These are phyloP conservation scores for Tympanopsis confertula DNA, from an alignment of 2,329 filamentous ascomycete genomes.

Conservation along the genomic window DNA sequence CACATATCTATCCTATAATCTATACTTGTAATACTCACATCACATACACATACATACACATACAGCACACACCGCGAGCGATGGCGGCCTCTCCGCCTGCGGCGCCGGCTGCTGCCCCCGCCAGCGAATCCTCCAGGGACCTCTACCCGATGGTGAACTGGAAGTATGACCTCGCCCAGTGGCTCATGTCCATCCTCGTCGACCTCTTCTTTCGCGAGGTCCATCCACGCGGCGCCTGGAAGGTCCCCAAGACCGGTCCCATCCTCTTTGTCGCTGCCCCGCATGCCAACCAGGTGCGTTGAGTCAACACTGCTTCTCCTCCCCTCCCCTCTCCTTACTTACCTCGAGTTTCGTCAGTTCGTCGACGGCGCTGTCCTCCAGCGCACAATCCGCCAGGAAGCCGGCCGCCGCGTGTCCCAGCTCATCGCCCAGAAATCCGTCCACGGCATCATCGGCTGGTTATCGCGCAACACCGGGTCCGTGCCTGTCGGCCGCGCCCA, in stretches of 20 bases:
- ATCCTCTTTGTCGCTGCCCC: conserved; percentile 93
- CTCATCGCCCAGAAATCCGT: conserved; percentile 94
- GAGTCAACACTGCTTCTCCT: not conserved
- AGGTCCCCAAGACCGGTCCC: conserved; percentile 76
- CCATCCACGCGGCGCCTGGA: conserved; percentile 88
- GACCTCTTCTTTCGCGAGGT: conserved; percentile 98
- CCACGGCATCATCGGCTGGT: conserved; percentile 80
- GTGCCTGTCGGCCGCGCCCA: conserved; percentile 86
- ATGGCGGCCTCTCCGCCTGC: no score
- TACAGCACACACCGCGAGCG: no score
- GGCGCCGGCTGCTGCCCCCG: no score
- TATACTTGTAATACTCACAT: no score
- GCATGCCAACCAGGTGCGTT: conserved; percentile 79
- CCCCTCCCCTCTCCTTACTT: not conserved
- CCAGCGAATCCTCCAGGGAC: conserved; percentile 42
- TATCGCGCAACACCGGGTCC: conserved; percentile 73
- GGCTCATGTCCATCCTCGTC: conserved; percentile 69
- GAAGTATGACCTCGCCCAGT: conserved; percentile 69
- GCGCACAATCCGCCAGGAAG: conserved; percentile 76
- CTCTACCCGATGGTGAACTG: conserved; percentile 60
- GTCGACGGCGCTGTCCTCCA: conserved; percentile 91
- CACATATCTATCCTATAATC: no score
- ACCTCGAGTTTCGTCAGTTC: conserved; percentile 45
- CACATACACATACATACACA: no score
- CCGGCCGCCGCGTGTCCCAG: conserved; percentile 78